Evolutionary conservation across 2,329 filamentous ascomycete genomes (phyloP), one percentile per base, ranked within the genome.

Genomic region (Colletotrichum sp.): DNA sequence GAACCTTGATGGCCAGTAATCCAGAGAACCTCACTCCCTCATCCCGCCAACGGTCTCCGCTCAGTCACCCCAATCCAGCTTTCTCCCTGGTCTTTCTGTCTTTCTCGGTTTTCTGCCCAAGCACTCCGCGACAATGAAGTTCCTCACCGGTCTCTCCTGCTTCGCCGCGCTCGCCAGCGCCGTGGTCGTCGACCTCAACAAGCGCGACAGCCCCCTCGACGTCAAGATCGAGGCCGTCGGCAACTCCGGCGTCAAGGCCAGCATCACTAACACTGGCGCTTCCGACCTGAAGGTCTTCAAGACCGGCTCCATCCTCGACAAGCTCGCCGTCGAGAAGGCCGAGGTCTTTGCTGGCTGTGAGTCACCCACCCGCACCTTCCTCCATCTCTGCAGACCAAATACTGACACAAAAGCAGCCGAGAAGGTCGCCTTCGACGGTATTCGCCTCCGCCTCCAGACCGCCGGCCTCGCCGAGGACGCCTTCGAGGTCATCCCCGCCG

Each of bases 181-280:
- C 75, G 80, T 82, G 52, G 83, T 84, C 44, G 75, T 85, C 64
- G 79, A 81, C 69, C 74, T 81, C 63, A 76, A 76, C 79, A 84
- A 86, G 83, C 80, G 87, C 79, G 80, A 85, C 80, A 80, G 84
- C 77, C 85, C 87, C 70, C 81, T 89, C 66, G 83, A 87, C 24
- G 86, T 89, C 76, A 83, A 87, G 80, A 85, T 90, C 72, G 83
- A 88, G 81, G 84, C 87, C 79, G 81, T 86, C 26, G 88, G 87
- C 74, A 91, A 91, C 83, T 87, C 89, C n/a, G 85, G 84, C 70
- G 85, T 92, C 78, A 90, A 89, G 83, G 88, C 89, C 34, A 83
- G 84, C 62, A 84, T 92, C 75, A 90, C 87, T 78, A 91, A 91
- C 85, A 89, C 84, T 36, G 90, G 89, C 62, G 84, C 84, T 62